A percentile compares a stretch with the other conserved stretches of the same genome.
Conservation (phyloP, 768 basidiomycete genomes). For the Leccinum subtestaceum region DNA sequence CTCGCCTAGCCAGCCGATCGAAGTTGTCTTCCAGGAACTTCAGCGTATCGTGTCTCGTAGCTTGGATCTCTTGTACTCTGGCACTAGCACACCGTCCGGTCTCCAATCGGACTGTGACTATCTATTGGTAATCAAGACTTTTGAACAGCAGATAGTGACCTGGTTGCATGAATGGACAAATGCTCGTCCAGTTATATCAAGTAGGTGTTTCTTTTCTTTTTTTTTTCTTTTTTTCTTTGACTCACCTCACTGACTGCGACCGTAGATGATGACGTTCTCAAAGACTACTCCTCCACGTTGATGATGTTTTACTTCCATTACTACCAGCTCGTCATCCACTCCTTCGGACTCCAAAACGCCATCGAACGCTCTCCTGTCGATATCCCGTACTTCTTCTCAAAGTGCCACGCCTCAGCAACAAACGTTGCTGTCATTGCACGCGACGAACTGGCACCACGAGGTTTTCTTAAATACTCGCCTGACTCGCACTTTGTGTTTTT, state of each 20-base stretch:
- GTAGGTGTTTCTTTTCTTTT: conserved; percentile 15
- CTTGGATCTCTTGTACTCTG: conserved; percentile 87
- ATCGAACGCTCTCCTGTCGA: conserved; percentile 72
- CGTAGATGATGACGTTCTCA: conserved; percentile 27
- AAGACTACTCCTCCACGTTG: conserved; percentile 26
- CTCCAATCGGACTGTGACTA: conserved; percentile 85
- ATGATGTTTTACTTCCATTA: conserved; percentile 83
- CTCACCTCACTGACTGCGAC: conserved; percentile 1
- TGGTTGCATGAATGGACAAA: conserved; percentile 56
- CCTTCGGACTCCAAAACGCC: conserved; percentile 96
- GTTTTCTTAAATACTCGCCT: conserved; percentile 78
- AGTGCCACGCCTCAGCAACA: conserved; percentile 70
- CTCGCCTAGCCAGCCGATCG: not conserved
- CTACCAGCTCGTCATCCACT: conserved; percentile 84
- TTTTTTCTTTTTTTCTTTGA: not conserved
- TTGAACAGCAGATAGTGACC: conserved; percentile 71
- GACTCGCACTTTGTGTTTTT: conserved; percentile 90
- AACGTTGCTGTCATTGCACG: conserved; percentile 69
- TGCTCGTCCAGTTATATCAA: conserved; percentile 11
- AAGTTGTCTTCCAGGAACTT: conserved; percentile 52
- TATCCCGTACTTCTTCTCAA: conserved; percentile 80
- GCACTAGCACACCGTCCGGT: conserved; percentile 75
- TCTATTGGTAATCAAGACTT: conserved; percentile 75
- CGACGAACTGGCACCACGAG: conserved; percentile 74
- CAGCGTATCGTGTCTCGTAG: conserved; percentile 88